These are phyloP conservation scores for Suillus subalutaceus DNA, from an alignment of 768 basidiomycete species.

Conservation along the genomic window DNA sequence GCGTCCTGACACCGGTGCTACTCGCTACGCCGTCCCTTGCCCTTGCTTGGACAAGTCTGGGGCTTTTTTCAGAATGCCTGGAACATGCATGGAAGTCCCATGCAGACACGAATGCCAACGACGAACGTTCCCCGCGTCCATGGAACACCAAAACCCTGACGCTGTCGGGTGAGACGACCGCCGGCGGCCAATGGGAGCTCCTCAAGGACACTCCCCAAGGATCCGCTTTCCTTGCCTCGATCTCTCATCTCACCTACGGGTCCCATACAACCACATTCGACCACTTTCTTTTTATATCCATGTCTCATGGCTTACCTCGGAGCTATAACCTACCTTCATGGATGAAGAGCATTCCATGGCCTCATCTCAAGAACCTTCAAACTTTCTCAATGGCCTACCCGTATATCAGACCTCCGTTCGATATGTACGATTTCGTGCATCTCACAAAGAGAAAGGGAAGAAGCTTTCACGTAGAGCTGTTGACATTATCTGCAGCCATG, in stretches of 20 bases:
- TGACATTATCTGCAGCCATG: background rate
- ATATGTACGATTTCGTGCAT: background rate
- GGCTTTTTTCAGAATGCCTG: conserved; percentile 39
- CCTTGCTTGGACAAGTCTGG: conserved; percentile 31
- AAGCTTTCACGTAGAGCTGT: background rate
- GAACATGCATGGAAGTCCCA: conserved; percentile 10
- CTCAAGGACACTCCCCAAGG: conserved; percentile 36
- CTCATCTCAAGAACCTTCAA: background rate
- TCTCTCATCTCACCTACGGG: conserved; percentile 24
- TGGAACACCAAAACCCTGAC: conserved; percentile 24
- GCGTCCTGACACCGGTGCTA: conserved; percentile 11
- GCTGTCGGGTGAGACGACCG: conserved; percentile 28
- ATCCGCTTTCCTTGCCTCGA: conserved; percentile 32
- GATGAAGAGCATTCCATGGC: background rate
- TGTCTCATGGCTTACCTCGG: background rate
- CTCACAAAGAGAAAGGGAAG: background rate
- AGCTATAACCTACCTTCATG: background rate
- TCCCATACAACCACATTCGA: background rate
- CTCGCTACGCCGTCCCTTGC: conserved; percentile 27
- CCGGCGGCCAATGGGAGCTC: background rate
- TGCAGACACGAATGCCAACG: background rate
- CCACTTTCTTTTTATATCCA: background rate
- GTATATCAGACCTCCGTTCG: background rate
- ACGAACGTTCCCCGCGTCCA: conserved; percentile 30
- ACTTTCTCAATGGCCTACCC: background rate